These are phyloP conservation scores for Amphichorda felina DNA, from an alignment of 2,329 filamentous ascomycete species.

Conservation along the genomic window DNA sequence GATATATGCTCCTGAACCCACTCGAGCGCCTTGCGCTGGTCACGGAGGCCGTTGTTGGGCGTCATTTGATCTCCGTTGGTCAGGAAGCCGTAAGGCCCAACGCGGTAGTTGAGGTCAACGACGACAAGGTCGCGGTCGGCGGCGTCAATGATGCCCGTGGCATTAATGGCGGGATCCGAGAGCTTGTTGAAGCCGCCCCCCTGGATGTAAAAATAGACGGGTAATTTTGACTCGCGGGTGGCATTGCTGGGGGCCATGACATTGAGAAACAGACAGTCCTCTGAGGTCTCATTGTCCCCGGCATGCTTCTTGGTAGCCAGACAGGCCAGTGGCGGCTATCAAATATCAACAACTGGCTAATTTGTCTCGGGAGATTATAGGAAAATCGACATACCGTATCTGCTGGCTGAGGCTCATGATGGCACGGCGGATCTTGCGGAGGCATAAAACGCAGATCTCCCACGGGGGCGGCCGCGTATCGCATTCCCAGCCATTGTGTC, in stretches of 20 bases:
- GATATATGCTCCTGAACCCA: slow-evolving; percentile 59
- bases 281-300: slow-evolving; percentile 22
- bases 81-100: slow-evolving; percentile 64
- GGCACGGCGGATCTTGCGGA: slow-evolving; percentile 46
- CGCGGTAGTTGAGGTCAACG: slow-evolving; percentile 65
- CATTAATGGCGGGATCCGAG: slow-evolving; percentile 42
- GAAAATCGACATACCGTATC: slow-evolving; percentile 32
- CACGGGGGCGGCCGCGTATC: slow-evolving; percentile 60
- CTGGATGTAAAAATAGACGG: slow-evolving; percentile 49
- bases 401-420: slow-evolving; percentile 36
- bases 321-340: slow-evolving; percentile 14
- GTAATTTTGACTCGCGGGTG: slow-evolving; percentile 37
- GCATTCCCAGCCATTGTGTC: slow-evolving; percentile 62
- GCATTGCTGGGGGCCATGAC: slow-evolving; percentile 47
- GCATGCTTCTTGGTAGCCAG: slow-evolving; percentile 15
- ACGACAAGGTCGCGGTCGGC: slow-evolving; percentile 53
- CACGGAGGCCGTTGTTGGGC: slow-evolving; percentile 57
- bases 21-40: slow-evolving; percentile 56
- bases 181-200: slow-evolving; percentile 48
- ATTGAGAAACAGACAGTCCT: slow-evolving; percentile 62
- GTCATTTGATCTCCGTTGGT: slow-evolving; percentile 42
- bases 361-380: not conserved
- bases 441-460: slow-evolving; percentile 54
- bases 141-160: slow-evolving; percentile 41
- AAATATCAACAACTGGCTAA: no score